phyloP scores from a whole-genome alignment of 257 asterid genomes.

The Ligustrum vulgare region DNA sequence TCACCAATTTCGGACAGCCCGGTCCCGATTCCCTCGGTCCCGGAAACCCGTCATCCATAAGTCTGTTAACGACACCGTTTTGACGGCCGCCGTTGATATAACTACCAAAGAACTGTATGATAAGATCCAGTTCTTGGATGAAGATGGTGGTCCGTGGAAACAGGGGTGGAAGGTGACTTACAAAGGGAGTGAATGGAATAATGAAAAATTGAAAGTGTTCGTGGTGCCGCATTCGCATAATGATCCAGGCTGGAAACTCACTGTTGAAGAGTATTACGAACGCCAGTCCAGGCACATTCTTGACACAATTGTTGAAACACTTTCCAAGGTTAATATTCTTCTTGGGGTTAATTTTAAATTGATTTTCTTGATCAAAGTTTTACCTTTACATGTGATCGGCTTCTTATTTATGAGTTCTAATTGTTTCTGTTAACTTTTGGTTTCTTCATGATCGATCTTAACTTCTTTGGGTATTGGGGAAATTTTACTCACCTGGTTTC shows the following conservation, averaged over 20 bases:
- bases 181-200: conserved; percentile 87
- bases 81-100: conserved; percentile 72
- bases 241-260: conserved; percentile 97
- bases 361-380: not conserved
- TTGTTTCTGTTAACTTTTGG: conserved; percentile 11
- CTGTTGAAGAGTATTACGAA: conserved; percentile 92
- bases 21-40: conserved; percentile 41
- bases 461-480: not conserved
- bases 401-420: conserved; percentile 4
- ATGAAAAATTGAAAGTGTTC: conserved; percentile 85
- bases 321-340: conserved; percentile 56
- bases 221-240: conserved; percentile 99
- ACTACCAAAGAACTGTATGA: conserved; percentile 86
- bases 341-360: conserved; percentile 7
- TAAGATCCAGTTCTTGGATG: conserved; percentile 83
- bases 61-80: conserved; percentile 48
- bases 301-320: conserved; percentile 80
- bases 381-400: not conserved
- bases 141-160: conserved; percentile 97
- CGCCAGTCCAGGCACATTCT: conserved; percentile 87
- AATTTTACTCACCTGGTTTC: not conserved
- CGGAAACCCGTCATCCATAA: conserved; percentile 57
- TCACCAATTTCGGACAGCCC: conserved; percentile 48
- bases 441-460: not conserved
- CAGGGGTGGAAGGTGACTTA: conserved; percentile 95